A percentile compares a stretch with the other conserved stretches of the same genome.
These are phyloP conservation scores for Seminavis robusta DNA, from an alignment of 108 stramenopile genomes.

Conservation along the genomic window DNA sequence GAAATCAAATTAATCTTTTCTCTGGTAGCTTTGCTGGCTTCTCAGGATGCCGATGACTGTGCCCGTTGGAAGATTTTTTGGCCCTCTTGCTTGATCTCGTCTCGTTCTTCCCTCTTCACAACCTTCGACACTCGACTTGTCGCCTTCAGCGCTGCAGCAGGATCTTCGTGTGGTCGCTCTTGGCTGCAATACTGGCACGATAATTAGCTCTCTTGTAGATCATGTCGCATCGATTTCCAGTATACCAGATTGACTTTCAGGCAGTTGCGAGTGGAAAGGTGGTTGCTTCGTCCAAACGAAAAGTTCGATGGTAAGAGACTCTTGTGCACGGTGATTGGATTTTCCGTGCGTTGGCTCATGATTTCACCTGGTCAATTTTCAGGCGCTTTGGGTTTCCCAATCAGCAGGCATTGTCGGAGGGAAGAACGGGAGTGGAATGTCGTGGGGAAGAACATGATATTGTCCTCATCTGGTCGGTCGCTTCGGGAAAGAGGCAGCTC, in stretches of 20 bases:
- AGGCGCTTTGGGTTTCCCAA: slow-evolving; percentile 88
- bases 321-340: neutral
- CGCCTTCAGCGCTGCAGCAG: no score
- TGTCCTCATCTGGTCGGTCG: slow-evolving; percentile 79
- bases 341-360: no score
- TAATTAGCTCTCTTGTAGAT: neutral
- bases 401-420: slow-evolving; percentile 60
- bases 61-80: no score
- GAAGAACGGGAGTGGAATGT: slow-evolving; percentile 76
- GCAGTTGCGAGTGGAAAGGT: slow-evolving; percentile 60
- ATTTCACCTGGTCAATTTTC: neutral
- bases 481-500: slow-evolving; percentile 80
- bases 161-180: no score
- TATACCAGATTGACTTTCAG: slow-evolving; percentile 71
- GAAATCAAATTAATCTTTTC: no score
- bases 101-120: no score
- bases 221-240: slow-evolving; percentile 4
- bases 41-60: no score
- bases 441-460: slow-evolving; percentile 91
- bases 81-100: no score
- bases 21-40: no score
- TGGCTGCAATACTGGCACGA: neutral
- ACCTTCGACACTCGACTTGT: no score
- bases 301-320: slow-evolving; percentile 58
- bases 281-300: slow-evolving; percentile 54